phyloP scores from a whole-genome alignment of 176 grass and related monocot genomes.

The Carex littledalei region DNA sequence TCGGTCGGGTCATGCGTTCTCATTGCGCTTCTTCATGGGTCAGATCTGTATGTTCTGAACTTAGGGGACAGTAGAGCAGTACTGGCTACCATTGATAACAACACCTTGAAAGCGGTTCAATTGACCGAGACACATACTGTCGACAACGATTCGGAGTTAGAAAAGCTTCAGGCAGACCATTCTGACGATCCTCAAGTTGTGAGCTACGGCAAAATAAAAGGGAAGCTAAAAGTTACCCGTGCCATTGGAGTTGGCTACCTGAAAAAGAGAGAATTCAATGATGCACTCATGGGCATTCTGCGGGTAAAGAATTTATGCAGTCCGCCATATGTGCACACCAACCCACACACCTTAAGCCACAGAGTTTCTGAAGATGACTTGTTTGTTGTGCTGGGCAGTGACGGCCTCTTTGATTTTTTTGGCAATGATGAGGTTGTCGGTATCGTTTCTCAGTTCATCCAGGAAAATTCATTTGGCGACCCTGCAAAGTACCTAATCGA shows the following conservation, averaged over 20 bases:
- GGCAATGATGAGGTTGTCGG: conserved; percentile 76
- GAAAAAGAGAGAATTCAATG: conserved; percentile 82
- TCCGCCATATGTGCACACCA: conserved; percentile 76
- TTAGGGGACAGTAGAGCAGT: conserved; percentile 97
- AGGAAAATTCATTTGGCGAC: conserved; percentile 64
- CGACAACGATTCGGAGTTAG: conserved; percentile 61
- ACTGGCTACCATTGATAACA: conserved; percentile 46
- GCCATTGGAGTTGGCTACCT: conserved; percentile 96
- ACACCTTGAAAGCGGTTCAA: conserved; percentile 51
- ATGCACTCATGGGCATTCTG: conserved; percentile 96
- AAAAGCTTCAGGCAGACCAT: conserved; percentile 67
- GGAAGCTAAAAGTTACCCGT: conserved; percentile 92
- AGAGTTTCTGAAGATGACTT: conserved; percentile 62
- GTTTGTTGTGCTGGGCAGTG: conserved; percentile 93
- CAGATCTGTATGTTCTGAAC: conserved; percentile 77
- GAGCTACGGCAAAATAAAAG: conserved; percentile 75
- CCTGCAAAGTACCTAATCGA: conserved; percentile 92
- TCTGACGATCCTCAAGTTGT: conserved; percentile 64
- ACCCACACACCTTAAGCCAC: conserved; percentile 76
- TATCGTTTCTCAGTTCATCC: conserved; percentile 76
- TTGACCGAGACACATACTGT: conserved; percentile 77
- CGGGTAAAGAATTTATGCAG: conserved; percentile 63
- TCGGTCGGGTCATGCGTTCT: conserved; percentile 89
- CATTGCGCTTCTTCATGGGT: conserved; percentile 77
- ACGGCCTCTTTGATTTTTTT: conserved; percentile 97